Base-by-base conservation (phyloP, 1,139 yeast genomes). In the Suhomyces bolitotheri region DNA sequence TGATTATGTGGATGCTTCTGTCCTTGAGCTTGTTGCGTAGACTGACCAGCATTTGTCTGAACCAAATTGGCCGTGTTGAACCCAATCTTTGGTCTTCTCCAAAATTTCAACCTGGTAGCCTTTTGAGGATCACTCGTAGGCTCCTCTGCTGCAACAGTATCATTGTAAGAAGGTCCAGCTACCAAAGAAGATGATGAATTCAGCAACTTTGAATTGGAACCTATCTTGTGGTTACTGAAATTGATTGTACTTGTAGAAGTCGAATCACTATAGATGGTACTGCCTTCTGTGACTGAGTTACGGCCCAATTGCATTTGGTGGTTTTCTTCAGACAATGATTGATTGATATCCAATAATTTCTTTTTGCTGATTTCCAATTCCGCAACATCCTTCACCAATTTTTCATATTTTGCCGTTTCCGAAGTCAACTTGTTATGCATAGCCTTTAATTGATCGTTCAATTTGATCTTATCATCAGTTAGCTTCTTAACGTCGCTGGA, bases 11-110 rank as follows among this genome's bases (percentile, higher is more conserved):
- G 25, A 6, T 24, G 12, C 12, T 11, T 7, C 14, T 27, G 29
- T 11, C 11, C 8, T 19, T 26, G 35, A 19, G 16, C 21, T 20
- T 24, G 21, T 14, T 30, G 27, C 20, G 8, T 6, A 17, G 20
- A 17, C 20, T 6, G 8, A 6, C 20, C 20, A 7, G 6, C 34
- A 20, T 25, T 29, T 2, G 43, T 27, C 33, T 20, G 38, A n/a
- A 37, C 46, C 31, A 44, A 36, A n/a, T 44, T 43, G 13, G 49
- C 38, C 4, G 34, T 41, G 25, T 44, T 42, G 23, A 41, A 39
- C 2, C 56, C 52, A 7, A 61, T 55, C 46, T 64, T 71, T 4
- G 77, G 75, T 44, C 78, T 59, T 52, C 78, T 65, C 82, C 82
- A 77, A 51, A 77, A 77, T 49, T 65, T 73, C 43, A 72, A 58